phyloP scores from a whole-genome alignment of 192 early-diverging fungal species.

The Rhizoclosmatium sp. region DNA sequence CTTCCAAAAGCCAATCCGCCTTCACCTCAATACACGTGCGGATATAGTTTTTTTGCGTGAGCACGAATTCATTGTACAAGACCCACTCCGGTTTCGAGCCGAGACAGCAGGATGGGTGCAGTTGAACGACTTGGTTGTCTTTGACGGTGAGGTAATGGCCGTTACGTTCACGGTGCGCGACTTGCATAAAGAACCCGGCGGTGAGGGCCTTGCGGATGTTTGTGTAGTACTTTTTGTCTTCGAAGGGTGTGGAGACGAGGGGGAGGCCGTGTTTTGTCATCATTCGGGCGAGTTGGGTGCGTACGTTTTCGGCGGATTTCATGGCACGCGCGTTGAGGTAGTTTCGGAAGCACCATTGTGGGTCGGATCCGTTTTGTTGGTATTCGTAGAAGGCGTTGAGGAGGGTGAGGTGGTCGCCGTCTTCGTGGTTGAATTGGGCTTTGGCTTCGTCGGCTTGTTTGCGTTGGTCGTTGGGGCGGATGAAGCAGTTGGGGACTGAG shows the following conservation, averaged over 20 bases:
- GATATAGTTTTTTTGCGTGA: slow-evolving; percentile 96
- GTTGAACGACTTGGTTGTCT: slow-evolving; percentile 95
- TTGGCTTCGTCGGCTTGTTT: slow-evolving; percentile 91
- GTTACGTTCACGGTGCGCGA: slow-evolving; percentile 85
- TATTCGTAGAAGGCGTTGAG: slow-evolving; percentile 98
- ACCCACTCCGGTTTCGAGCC: slow-evolving; percentile 98
- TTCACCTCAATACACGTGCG: slow-evolving; percentile 90
- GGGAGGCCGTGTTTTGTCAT: slow-evolving; percentile 78
- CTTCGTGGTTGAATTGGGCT: slow-evolving; percentile 89
- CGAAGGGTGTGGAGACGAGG: slow-evolving; percentile 75
- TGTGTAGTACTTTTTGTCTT: slow-evolving; percentile 76
- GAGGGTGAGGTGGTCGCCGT: slow-evolving; percentile 96
- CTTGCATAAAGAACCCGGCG: slow-evolving; percentile 99
- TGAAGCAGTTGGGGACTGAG: slow-evolving; percentile 85
- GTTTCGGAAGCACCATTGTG: slow-evolving; percentile 94
- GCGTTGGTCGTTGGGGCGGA: slow-evolving; percentile 90
- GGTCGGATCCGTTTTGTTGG: slow-evolving; percentile 74
- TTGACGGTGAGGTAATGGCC: slow-evolving; percentile 93
- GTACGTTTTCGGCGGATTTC: slow-evolving; percentile 91
- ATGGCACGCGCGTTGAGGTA: slow-evolving; percentile 90
- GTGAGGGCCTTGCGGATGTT: slow-evolving; percentile 91
- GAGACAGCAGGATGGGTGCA: slow-evolving; percentile 92
- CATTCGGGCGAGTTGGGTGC: slow-evolving; percentile 84
- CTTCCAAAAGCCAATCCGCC: slow-evolving; percentile 74
- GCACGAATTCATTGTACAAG: slow-evolving; percentile 98